Evolutionary conservation across 2,329 filamentous ascomycete species (phyloP).

Genomic region (Monilinia laxa): DNA sequence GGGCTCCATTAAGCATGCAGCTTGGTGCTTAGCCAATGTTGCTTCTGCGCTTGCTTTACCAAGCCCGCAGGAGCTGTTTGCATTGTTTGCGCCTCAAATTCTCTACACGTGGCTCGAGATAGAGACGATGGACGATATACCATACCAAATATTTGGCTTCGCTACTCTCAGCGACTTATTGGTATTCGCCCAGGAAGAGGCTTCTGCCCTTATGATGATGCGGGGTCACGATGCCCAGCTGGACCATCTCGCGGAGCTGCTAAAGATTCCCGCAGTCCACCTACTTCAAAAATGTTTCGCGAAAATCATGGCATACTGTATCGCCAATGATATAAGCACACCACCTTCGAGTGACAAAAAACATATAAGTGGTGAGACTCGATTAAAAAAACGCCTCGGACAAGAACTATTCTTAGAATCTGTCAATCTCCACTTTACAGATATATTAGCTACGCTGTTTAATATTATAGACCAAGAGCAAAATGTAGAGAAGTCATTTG

Average conservation of each 20-base stretch:
- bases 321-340: slow-evolving; percentile 68
- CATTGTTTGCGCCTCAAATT: slow-evolving; percentile 82
- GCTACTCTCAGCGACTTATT: slow-evolving; percentile 66
- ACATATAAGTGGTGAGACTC: slow-evolving; percentile 58
- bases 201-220: slow-evolving; percentile 79
- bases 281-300: slow-evolving; percentile 70
- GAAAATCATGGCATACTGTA: slow-evolving; percentile 78
- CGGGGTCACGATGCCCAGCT: slow-evolving; percentile 67
- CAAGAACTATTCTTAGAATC: slow-evolving; percentile 61
- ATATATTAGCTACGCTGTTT: slow-evolving; percentile 75
- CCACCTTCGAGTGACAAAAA: slow-evolving; percentile 43
- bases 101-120: slow-evolving; percentile 85
- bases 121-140: slow-evolving; percentile 68
- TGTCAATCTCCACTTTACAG: slow-evolving; percentile 69
- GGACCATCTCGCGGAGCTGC: slow-evolving; percentile 56
- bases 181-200: slow-evolving; percentile 69
- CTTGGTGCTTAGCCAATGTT: slow-evolving; percentile 66
- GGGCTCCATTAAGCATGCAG: slow-evolving; percentile 66
- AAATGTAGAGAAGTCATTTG: slow-evolving; percentile 58
- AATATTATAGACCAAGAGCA: slow-evolving; percentile 68
- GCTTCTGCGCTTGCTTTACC: slow-evolving; percentile 63
- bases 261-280: slow-evolving; percentile 54
- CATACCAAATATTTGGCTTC: slow-evolving; percentile 85
- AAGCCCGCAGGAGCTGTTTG: slow-evolving; percentile 70
- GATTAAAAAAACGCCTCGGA: slow-evolving; percentile 69